Evolutionary conservation across 179 eudicot species (phyloP), one percentile per base, ranked within the genome.

Genomic region (Carnegiea gigantea): DNA sequence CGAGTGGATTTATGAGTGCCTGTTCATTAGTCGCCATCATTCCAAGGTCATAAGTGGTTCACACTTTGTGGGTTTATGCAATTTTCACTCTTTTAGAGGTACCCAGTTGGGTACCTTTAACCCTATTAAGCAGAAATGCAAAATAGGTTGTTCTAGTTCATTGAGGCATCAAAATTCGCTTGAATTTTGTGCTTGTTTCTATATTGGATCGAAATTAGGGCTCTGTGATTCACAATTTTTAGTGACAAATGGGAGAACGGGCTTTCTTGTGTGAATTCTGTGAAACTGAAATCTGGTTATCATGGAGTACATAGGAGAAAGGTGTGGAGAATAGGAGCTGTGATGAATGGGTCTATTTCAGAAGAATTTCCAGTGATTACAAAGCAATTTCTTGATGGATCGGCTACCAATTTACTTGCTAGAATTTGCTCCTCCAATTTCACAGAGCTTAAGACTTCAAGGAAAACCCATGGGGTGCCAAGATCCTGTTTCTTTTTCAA

Each of bases 311-410:
- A 28, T 28, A 28, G 30, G 30, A 28, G 30, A 28, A 28, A 0
- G 30, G 30, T 28, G 80, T 78, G 84, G 48, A 86, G 77, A 51
- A 26, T 83, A 73, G 84, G 87, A 81, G 88, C 97, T 75, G 92
- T 86, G 74, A 77, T 90, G 83, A 86, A 82, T 59, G 0, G 30
- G 30, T 28, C 30, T 28, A 28, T 28, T 28, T 28, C 30, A 28
- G 30, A 28, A 28, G 30, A 28, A 28, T 28, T 28, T 28, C 1
- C 30, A 28, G 30, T 28, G 30, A 28, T 28, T 28, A 28, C 30
- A 28, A 1, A 28, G 30, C 0, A 28, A 28, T 28, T 28, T 28
- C 30, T 28, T 28, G 30, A 28, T 28, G 30, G 30, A 28, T 28
- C 0, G 1, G 30, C 30, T 28, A 28, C 30, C 30, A 28, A 28